Percentiles rank a stretch among this genome's conserved stretches.
Evolutionary conservation across 805 yeast species (phyloP).

Genomic region (Metschnikowia continentalis): DNA sequence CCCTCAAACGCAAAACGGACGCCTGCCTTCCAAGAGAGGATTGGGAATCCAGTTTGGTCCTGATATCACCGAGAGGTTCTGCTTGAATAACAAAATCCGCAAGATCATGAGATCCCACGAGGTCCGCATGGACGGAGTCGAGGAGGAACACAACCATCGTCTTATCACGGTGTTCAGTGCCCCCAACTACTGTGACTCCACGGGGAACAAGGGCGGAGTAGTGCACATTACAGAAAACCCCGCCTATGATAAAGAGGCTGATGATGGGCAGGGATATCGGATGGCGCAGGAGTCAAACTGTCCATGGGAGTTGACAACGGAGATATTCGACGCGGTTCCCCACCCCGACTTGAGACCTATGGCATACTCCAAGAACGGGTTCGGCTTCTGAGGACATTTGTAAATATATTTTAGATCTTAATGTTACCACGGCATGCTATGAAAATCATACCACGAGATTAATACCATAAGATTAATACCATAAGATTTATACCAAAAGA

Average conservation of each 20-base stretch:
- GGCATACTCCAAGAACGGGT: conserved; percentile 66
- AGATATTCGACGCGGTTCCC: conserved; percentile 72
- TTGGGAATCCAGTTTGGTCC: conserved; percentile 97
- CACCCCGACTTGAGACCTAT: conserved; percentile 93
- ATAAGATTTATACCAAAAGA: no score
- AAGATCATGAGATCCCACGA: conserved; percentile 93
- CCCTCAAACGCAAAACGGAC: conserved; percentile 76
- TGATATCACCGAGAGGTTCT: conserved; percentile 79
- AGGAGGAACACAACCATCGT: conserved; percentile 79
- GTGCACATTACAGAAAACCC: conserved; percentile 59
- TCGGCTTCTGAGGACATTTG: conserved; percentile 28
- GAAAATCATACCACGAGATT: no score
- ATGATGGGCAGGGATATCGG: conserved; percentile 41
- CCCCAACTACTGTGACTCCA: conserved; percentile 93
- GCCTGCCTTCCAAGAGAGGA: conserved; percentile 89
- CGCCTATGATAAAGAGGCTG: conserved; percentile 43
- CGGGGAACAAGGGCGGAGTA: conserved; percentile 87
- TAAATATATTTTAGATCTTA: background rate
- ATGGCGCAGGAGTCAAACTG: conserved; percentile 34
- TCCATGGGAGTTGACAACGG: conserved; percentile 47
- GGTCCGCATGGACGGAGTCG: conserved; percentile 88
- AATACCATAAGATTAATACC: no score
- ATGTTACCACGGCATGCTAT: background rate
- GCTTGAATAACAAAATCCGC: conserved; percentile 64
- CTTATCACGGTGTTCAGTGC: conserved; percentile 96